These are phyloP conservation scores for Paecilomyces formosus DNA, from an alignment of 2,329 filamentous ascomycete genomes.

Conservation along the genomic window DNA sequence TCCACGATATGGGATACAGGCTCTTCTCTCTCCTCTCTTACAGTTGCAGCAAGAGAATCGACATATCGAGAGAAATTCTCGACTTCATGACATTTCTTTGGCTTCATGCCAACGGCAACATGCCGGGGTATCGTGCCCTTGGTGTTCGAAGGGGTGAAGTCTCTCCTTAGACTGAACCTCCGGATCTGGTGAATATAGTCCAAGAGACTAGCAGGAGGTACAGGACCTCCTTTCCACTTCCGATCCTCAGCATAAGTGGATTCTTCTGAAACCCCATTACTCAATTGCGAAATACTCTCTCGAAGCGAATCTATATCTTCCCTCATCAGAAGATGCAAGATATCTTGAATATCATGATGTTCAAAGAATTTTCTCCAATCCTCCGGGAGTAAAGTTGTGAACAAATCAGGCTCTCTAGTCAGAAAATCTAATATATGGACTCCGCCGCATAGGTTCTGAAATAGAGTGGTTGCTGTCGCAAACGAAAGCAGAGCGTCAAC, in stretches of 20 bases:
- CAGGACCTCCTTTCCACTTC: conserved; percentile 37
- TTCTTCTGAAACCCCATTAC: neutral
- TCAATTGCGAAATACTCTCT: neutral
- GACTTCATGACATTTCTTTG: conserved; percentile 94
- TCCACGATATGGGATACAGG: conserved; percentile 81
- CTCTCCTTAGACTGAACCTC: conserved; percentile 58
- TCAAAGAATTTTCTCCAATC: conserved; percentile 80
- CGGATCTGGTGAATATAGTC: conserved; percentile 67
- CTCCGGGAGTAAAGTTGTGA: conserved; percentile 64
- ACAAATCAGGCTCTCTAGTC: conserved; percentile 75
- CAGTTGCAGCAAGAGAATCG: conserved; percentile 54
- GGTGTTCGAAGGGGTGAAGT: conserved; percentile 41
- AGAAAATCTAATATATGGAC: conserved; percentile 97
- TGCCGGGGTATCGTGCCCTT: conserved; percentile 46
- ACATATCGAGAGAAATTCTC: conserved; percentile 84
- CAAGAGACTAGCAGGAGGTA: conserved; percentile 52
- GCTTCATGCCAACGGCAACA: conserved; percentile 84
- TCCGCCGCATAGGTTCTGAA: conserved; percentile 89
- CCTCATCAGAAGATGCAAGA: conserved; percentile 74
- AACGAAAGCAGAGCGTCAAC: conserved; percentile 72
- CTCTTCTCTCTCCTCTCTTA: conserved; percentile 39
- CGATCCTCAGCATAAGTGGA: conserved; percentile 2
- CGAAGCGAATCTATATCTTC: conserved; percentile 55
- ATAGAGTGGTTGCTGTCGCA: conserved; percentile 63
- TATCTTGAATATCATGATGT: conserved; percentile 60